Evolutionary conservation across 139 green algal species (phyloP), one percentile per base, ranked within the genome.

Genomic region (Micractinium conductrix): DNA sequence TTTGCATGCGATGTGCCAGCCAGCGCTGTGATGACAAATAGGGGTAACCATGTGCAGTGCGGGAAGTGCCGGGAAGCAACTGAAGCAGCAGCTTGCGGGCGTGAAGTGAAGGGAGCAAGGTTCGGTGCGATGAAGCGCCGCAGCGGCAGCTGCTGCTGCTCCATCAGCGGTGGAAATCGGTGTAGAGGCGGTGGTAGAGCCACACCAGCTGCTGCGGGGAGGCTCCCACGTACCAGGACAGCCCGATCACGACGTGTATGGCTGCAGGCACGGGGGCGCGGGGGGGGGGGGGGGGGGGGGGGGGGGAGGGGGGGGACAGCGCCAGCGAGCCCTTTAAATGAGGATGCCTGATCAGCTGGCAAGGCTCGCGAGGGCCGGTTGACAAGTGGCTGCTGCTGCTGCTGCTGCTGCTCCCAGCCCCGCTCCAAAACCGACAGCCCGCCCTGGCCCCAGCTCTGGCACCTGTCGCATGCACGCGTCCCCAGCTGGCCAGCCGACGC

Each of bases 171-270:
- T 85, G 89, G 14, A 65, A 22, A 63, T 96, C 93, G 0, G 86
- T 91, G 76, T 96, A 96, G 53, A 95, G 55, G 3, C 44, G 48
- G 9, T 90, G 28, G 78, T 95, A 96, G 9, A 93, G 74, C 12
- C 45, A 7, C n/a, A 84, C 71, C 86, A 96, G 79, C 87, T 92
- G 70, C 74, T 82, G 24, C 22, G 76, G 76, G 8, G 38, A 40
- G 55, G 76, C 76, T 0, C 76, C 76, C 33, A 67, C 17, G 42
- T 82, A 82, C 76, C 76, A 82, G 76, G 48, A 71, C 17, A 73
- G 38, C 0, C 76, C 76, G 33, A 82, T 72, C 38, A 82, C 43
- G 38, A 53, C 55, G 40, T 82, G 76, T 17, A 82, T 38, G 16
- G 37, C 76, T 82, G 76, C 76, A 81, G 55, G 16, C 4, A 48